Base-by-base conservation (phyloP, 1,284 basidiomycete species). In the Pseudozyma sp. region DNA sequence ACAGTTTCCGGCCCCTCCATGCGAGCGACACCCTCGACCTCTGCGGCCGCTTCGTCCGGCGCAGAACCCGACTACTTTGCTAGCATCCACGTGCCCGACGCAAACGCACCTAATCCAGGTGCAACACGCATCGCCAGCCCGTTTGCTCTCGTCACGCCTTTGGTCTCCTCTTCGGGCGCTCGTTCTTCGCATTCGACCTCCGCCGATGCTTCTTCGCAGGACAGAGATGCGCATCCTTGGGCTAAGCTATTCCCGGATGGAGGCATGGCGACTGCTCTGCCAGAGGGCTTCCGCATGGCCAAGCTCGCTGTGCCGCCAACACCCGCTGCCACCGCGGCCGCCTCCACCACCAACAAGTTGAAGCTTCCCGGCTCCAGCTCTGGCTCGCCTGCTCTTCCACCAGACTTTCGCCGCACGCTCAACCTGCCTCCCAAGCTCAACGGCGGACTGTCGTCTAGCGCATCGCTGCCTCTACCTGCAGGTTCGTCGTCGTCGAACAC, bases 51-150 rank as follows among this genome's bases (percentile, higher is more conserved):
- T 17, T 30, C 54, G 0, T 54, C 58, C 7, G 48, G 17, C 10
- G 53, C 43, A 16, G 56, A 60, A 50, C 68, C 68, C 6, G 73
- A 75, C 50, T 75, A 75, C 46, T 75, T 75, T 56, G 64, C 68
- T 45, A 59, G 60, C 30, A 33, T 67, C n/a, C 73, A 70, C 17
- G 37, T 67, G 3, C 63, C 72, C 0, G 64, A 67, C 19, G 7
- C 48, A 14, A 53, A 58, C 17, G 56, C 53, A 1, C 48, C 59
- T 24, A 64, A 59, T 11, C 33, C 63, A 6, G 64, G 48, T 10
- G 64, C 51, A 5, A 40, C 64, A 0, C 68, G 64, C 53, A 67
- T 75, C 24, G 72, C 68, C 19, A 75, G 72, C 31, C 72, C 72
- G 7, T 75, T 75, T 29, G 60, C 67, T 6, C 54, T 75, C 5